Conservation (phyloP, 2,329 filamentous ascomycete genomes). For the Botryosphaeria dothidea region DNA sequence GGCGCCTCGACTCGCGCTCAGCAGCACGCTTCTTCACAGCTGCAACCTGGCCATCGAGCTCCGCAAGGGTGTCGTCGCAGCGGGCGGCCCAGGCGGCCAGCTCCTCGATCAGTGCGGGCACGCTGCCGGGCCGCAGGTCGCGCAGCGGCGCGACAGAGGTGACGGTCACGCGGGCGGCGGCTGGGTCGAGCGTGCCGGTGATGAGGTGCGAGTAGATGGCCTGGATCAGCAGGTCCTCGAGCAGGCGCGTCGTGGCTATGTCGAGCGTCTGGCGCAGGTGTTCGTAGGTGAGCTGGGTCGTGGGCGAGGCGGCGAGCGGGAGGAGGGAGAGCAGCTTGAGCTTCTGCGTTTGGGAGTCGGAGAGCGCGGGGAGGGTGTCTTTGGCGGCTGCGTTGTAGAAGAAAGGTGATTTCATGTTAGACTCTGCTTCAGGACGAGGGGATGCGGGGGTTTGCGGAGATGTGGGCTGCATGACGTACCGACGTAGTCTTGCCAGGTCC, state of each 20-base stretch:
- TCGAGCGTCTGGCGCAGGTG: constrained; percentile 67
- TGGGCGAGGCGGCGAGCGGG: constrained; percentile 69
- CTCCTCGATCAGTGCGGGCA: constrained; percentile 67
- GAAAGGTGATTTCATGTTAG: constrained; percentile 1
- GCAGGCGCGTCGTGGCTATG: constrained; percentile 65
- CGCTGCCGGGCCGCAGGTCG: constrained; percentile 74
- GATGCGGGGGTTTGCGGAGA: neutral
- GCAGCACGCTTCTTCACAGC: constrained; percentile 24
- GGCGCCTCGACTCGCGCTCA: neutral
- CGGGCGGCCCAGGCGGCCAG: constrained; percentile 76
- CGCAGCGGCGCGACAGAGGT: constrained; percentile 81
- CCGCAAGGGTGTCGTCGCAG: constrained; percentile 71
- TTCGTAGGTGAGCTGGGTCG: constrained; percentile 65
- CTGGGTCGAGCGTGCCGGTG: constrained; percentile 79
- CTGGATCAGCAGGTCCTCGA: constrained; percentile 84
- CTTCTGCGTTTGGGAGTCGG: constrained; percentile 73
- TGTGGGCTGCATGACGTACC: constrained; percentile 39
- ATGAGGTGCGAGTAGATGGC: constrained; percentile 86
- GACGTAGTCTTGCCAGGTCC: constrained; percentile 80
- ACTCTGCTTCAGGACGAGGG: neutral
- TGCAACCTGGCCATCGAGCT: constrained; percentile 73
- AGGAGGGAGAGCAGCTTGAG: constrained; percentile 89
- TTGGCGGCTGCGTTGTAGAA: constrained; percentile 40
- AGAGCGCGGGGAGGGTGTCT: constrained; percentile 68
- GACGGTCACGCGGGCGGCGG: constrained; percentile 71